A percentile compares a stretch with the other conserved stretches of the same genome.
These are phyloP conservation scores for Colletotrichum tabaci DNA, from an alignment of 2,329 filamentous ascomycete genomes.

Conservation along the genomic window DNA sequence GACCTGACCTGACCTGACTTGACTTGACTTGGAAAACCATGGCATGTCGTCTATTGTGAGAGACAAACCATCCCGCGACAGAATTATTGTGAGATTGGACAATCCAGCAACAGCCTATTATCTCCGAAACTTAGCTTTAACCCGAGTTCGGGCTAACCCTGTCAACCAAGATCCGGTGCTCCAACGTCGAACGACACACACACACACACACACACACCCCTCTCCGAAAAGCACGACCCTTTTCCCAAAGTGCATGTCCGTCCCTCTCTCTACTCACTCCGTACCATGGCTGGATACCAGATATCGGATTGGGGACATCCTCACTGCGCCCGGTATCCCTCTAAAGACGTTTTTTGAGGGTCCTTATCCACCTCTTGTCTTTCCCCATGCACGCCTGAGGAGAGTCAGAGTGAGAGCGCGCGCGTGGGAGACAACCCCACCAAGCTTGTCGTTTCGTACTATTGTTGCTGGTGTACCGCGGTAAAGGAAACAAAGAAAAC, in stretches of 20 bases:
- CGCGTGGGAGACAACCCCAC: not conserved
- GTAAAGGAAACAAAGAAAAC: not conserved
- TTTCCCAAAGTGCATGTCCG: conserved; percentile 7
- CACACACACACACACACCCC: not conserved
- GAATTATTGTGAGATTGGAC: conserved; percentile 5
- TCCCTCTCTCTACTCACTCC: not conserved
- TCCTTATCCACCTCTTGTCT: not conserved
- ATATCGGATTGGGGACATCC: conserved; percentile 20
- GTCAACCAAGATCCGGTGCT: conserved; percentile 25
- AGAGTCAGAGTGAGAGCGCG: not conserved
- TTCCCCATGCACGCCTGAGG: conserved; percentile 4
- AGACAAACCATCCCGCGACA: not conserved
- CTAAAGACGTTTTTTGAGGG: conserved; percentile 11
- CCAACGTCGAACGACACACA: not conserved
- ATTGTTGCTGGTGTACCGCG: conserved; percentile 15
- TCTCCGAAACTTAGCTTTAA: not conserved
- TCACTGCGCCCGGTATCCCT: conserved; percentile 27
- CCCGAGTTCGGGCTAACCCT: conserved; percentile 9
- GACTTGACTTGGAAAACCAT: conserved; percentile 19
- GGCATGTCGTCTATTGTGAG: not conserved
- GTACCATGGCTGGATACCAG: not conserved
- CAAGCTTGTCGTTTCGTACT: conserved; percentile 1
- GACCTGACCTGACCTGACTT: not conserved
- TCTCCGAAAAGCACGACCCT: conserved; percentile 15
- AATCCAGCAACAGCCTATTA: not conserved